phyloP scores from a whole-genome alignment of 2,329 filamentous ascomycete genomes.

The Curvularia spicifera region DNA sequence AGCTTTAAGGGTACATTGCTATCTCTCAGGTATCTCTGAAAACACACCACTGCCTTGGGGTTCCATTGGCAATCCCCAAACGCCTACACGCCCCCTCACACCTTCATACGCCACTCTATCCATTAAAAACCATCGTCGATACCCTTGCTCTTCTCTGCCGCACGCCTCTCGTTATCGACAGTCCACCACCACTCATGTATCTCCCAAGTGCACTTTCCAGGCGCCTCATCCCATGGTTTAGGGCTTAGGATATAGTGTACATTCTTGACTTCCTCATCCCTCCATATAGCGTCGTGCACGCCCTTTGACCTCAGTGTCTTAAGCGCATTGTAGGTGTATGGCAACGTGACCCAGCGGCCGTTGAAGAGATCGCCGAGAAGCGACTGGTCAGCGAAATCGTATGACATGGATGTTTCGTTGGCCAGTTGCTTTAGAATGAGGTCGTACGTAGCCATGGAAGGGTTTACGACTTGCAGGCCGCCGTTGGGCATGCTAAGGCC shows the following conservation, averaged over 20 bases:
- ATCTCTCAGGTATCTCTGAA: background rate
- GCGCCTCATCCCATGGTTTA: constrained; percentile 68
- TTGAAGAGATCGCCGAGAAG: constrained; percentile 64
- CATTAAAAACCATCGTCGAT: constrained; percentile 60
- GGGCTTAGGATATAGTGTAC: constrained; percentile 67
- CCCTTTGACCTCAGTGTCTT: constrained; percentile 64
- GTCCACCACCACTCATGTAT: constrained; percentile 66
- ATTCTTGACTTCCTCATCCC: constrained; percentile 66
- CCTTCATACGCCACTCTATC: background rate
- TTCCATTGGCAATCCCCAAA: background rate
- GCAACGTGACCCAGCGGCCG: constrained; percentile 64
- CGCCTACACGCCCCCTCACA: background rate
- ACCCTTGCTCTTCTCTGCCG: constrained; percentile 55
- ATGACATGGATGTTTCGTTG: constrained; percentile 55
- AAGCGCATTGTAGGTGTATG: constrained; percentile 67
- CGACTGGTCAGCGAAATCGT: constrained; percentile 67
- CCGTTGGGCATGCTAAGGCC: constrained; percentile 66
- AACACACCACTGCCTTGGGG: background rate
- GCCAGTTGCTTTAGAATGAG: constrained; percentile 58
- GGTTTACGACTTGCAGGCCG: constrained; percentile 67
- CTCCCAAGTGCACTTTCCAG: constrained; percentile 54
- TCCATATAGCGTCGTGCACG: constrained; percentile 66
- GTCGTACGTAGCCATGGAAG: constrained; percentile 60
- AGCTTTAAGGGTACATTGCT: background rate
- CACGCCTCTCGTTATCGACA: constrained; percentile 57